Evolutionary conservation across 176 grass and related monocot genomes (phyloP), one percentile per base, ranked within the genome.

Genomic region (Metroxylon sagu): DNA sequence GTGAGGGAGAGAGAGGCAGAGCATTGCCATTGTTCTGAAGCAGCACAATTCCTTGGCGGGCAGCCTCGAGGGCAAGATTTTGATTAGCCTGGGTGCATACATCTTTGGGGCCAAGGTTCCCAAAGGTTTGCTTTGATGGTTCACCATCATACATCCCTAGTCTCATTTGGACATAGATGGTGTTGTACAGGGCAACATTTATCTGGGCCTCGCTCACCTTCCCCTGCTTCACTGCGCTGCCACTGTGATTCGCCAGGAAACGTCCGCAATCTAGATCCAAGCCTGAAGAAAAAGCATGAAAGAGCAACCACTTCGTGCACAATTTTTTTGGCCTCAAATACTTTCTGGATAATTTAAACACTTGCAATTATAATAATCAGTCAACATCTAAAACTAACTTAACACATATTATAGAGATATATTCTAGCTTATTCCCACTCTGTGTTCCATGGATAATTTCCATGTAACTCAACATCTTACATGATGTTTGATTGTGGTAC

Each of bases 81-180:
- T 67, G 83, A 63, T 97, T 78, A 3, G 72, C 75, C 0, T 49
- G 35, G 0, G 81, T 80, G 76, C 92, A 97, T 4, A 90, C 81
- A 30, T 97, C 69, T 1, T 14, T n/a, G 0, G 75, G 81, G 0
- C 92, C 84, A 0, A 97, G 69, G 66, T 77, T 63, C 0, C 83
- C 83, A 69, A 83, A 97, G 15, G 81, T 87, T 5, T 85, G 83
- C 0, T 30, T 16, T 0, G 63, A 64, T 0, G 50, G 81, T 1
- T 88, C 83, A 28, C 87, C 92, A 12, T 97, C 87, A 61, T 72
- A 97, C 87, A 97, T 88, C 10, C 92, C 84, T 1, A 97, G 61
- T n/a, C 87, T 77, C 87, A 91, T 83, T 66, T 91, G 92, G 23
- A 97, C 92, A 0, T 59, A 48, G 3, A 88, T 29, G 4, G 92